Base-by-base conservation (phyloP, 495 filamentous ascomycete genomes). In the Annulohypoxylon stygium region DNA sequence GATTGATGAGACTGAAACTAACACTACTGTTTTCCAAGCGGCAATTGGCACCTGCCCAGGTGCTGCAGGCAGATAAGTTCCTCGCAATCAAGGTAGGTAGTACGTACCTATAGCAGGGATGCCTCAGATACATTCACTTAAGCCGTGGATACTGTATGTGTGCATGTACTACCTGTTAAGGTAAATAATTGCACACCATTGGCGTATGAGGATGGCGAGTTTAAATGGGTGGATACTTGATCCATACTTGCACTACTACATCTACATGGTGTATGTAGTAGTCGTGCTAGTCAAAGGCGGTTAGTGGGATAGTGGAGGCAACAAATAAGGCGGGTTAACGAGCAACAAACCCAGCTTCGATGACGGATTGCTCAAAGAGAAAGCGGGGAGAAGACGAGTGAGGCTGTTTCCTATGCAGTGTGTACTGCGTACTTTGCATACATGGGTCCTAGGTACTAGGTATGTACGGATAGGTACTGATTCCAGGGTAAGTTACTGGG, bases 61-160 rank as follows among this genome's bases (percentile, higher is more conserved):
- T 54, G 23, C 54, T 61, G 71, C 65, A 74, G 71, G 71, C 72
- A 75, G 72, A 70, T 70, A 64, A 55, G 43, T 70, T 65, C 59
- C 54, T 75, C 72, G 72, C 67, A 70, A 74, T 59, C 72, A 51
- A 51, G 4, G 20, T 51, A 30, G 30, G 30, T 3, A 30, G 30
- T 30, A 30, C 30, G 30, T 30, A n/a, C n/a, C n/a, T n/a, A n/a
- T n/a, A 47, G n/a, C 43, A 47, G 43, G 43, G 43, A 47, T 47
- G 2, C n/a, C 5, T 8, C 18, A 47, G 43, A 14, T 47, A 47
- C 43, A 9, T 47, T 8, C 12, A 16, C 18, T 14, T 14, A 43
- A 18, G 14, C 14, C 20, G 14, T n/a, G n/a, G 11, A 14, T 47
- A 18, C 16, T 50, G 16, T 4, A 51, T 12, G 48, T 51, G 25